A percentile compares a stretch with the other conserved stretches of the same genome.
phyloP scores from a whole-genome alignment of 176 grass and related monocot species.

The Aegilops bicornis region DNA sequence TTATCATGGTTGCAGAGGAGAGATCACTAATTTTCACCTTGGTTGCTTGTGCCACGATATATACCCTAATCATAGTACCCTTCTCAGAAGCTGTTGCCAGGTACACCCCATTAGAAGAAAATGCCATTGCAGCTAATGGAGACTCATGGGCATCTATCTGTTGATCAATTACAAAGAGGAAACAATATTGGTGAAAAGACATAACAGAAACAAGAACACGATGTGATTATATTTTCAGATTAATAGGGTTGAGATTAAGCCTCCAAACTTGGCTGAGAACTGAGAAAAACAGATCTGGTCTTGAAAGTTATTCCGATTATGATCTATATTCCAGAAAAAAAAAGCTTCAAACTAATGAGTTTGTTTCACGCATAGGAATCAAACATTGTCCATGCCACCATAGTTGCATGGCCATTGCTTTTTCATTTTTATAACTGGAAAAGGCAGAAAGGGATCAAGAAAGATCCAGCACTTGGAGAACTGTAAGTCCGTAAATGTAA shows the following conservation, averaged over 20 bases:
- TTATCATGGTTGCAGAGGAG: not conserved
- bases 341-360: not conserved
- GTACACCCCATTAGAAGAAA: constrained; percentile 81
- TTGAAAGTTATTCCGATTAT: not conserved
- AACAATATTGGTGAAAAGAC: not conserved
- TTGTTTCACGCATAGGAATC: no score
- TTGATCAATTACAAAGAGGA: constrained; percentile 21
- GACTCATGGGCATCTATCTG: constrained; percentile 95
- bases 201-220: no score
- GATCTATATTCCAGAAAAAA: not conserved
- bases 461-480: not conserved
- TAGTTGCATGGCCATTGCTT: not conserved
- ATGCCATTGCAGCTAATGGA: constrained; percentile 73
- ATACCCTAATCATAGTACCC: constrained; percentile 91
- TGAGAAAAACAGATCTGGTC: not conserved
- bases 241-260: not conserved
- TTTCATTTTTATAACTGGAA: not conserved
- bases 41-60: constrained; percentile 78
- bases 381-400: not conserved
- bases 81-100: constrained; percentile 92
- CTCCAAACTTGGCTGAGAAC: not conserved
- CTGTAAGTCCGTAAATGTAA: not conserved
- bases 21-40: constrained; percentile 49
- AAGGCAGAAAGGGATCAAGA: not conserved
- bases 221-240: not conserved